Conservation (phyloP, 306 rosid genomes). For the Vigna radiata region DNA sequence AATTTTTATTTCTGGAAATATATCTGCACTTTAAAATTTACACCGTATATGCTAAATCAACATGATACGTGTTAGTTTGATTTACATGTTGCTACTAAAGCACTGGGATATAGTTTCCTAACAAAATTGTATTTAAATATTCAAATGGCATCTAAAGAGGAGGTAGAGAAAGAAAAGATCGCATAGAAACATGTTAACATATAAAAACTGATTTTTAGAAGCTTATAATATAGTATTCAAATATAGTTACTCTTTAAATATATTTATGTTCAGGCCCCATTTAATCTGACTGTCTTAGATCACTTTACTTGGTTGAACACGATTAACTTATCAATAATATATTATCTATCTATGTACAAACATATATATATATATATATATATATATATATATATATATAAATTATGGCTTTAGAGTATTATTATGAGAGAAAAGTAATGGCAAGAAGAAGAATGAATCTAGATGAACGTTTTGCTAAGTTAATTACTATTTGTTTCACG, state of each 20-base stretch:
- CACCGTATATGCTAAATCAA: not conserved
- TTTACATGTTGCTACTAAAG: not conserved
- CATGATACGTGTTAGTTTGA: slow-evolving; percentile 18
- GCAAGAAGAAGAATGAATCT: not conserved
- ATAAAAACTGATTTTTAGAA: not conserved
- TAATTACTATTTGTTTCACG: not conserved
- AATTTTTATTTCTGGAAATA: not conserved
- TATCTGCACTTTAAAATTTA: not conserved
- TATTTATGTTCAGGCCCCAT: slow-evolving; percentile 16
- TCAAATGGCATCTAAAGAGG: slow-evolving; percentile 18
- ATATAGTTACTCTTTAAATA: not conserved
- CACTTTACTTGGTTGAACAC: slow-evolving; percentile 13
- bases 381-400: too few species aligned
- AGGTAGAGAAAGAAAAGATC: not conserved
- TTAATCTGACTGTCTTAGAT: slow-evolving; percentile 30
- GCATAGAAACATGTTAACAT: not conserved
- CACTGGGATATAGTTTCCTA: not conserved
- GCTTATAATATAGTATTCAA: not conserved
- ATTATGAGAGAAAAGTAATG: not conserved
- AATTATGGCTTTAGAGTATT: not conserved
- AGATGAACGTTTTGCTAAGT: not conserved
- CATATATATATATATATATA: too few species aligned
- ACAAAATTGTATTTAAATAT: not conserved
- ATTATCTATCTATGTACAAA: too few species aligned
- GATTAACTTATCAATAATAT: slow-evolving; percentile 33